Percentiles rank a stretch among this genome's conserved stretches.
These are phyloP conservation scores for Scheffersomyces coipomensis DNA, from an alignment of 805 yeast genomes.

Conservation along the genomic window DNA sequence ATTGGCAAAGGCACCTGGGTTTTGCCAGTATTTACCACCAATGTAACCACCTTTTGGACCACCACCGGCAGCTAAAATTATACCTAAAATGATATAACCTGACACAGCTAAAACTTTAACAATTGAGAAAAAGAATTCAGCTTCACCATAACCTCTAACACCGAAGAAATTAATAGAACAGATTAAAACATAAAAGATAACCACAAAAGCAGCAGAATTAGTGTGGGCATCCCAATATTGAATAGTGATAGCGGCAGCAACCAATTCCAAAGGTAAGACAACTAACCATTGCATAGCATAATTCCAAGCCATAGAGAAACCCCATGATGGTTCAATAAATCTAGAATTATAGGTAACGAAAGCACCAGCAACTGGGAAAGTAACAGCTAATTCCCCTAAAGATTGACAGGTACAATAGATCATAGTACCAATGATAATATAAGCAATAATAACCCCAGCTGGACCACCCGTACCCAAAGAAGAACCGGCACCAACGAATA, in stretches of 20 bases:
- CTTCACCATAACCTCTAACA: conserved; percentile 55
- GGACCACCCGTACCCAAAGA: conserved; percentile 69
- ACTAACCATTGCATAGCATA: conserved; percentile 29
- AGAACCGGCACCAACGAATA: conserved; percentile 73
- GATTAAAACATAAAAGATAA: conserved; percentile 47
- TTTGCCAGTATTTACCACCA: conserved; percentile 47
- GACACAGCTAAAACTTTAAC: conserved; percentile 47
- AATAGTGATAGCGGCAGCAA: conserved; percentile 55
- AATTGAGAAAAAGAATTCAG: conserved; percentile 49
- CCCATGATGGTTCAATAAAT: conserved; percentile 60
- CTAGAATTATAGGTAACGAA: conserved; percentile 59
- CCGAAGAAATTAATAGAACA: conserved; percentile 50
- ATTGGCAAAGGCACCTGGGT: conserved; percentile 53
- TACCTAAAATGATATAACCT: conserved; percentile 47
- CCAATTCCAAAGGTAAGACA: conserved; percentile 54
- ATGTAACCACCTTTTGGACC: conserved; percentile 46
- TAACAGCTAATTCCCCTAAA: conserved; percentile 58
- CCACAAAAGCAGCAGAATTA: conserved; percentile 58
- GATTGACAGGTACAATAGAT: conserved; percentile 58
- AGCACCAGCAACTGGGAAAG: conserved; percentile 65
- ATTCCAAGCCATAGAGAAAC: conserved; percentile 56
- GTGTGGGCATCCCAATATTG: conserved; percentile 49
- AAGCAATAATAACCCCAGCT: conserved; percentile 60
- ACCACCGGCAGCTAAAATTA: conserved; percentile 51
- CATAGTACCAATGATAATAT: conserved; percentile 51